Evolutionary conservation across 441 rosid genomes (phyloP), one percentile per base, ranked within the genome.

Genomic region (Manihot esculenta): DNA sequence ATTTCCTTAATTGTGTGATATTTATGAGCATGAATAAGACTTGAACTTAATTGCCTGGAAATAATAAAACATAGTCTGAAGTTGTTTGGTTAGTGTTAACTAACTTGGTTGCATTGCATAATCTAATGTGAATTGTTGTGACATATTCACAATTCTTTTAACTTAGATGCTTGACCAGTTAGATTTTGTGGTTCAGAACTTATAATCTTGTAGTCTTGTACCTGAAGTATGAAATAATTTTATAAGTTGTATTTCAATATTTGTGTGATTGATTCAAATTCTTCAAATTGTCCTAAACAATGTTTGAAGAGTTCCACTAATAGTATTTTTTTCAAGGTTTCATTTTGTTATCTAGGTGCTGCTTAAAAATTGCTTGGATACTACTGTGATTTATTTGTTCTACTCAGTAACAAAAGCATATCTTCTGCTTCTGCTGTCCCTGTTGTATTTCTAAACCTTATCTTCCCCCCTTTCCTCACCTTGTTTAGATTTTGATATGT

Each of bases 401-500:
- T 66, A 42, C 23, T 70, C 27, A 35, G 49, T 49, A 10, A 66
- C 10, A 10, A 45, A 42, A 8, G 12, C 21, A 9, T 13, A 23
- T 51, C 10, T 12, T 49, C 60, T 50, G 53, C 35, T 23, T 64
- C 26, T 63, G 5, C 23, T 10, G 20, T 47, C 44, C 50, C 27
- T 41, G 66, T 33, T 33, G 6, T 27, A 24, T 67, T 30, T 59
- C 53, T 58, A 48, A 14, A 15, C 27, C 54, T 70, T 35, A 30
- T 4, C 35, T 56, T 66, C 41, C 15, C 45, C 15, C 49, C 20
- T 30, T 55, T 23, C 26, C 24, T 35, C 6, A 1, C 44, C 64
- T 55, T 74, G 74, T 76, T 69, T 80, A 94, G 99, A 90, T 65
- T 92, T 92, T 75, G 90, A 83, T 65, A 74, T 94, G 91, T 87